Conservation (phyloP, 2,329 filamentous ascomycete genomes). For the Fusarium illudens region DNA sequence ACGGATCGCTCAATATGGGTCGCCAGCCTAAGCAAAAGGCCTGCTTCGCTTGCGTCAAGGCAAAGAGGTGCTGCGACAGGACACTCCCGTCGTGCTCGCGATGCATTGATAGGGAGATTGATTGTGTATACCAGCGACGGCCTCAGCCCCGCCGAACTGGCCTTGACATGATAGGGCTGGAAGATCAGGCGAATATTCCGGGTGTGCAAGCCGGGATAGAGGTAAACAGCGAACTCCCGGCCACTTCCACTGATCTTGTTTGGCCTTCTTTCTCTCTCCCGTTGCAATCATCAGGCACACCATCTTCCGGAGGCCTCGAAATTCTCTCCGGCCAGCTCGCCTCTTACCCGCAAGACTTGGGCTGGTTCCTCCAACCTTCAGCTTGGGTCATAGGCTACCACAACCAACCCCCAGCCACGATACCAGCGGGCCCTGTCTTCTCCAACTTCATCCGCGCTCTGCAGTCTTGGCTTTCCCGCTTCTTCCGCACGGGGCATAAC, state of each 20-base stretch:
- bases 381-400: not conserved
- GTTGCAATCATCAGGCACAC: not conserved
- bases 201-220: no score
- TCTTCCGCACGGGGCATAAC: constrained; percentile 1
- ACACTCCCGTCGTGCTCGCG: not conserved
- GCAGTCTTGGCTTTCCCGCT: not conserved
- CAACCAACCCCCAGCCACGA: not conserved
- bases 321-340: not conserved
- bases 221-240: no score
- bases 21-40: not conserved
- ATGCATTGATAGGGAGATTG: not conserved
- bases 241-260: no score
- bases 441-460: constrained; percentile 1
- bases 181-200: no score
- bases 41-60: not conserved
- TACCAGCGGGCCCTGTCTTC: not conserved
- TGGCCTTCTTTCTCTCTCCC: no score
- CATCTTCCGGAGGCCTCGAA: not conserved
- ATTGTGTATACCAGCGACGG: not conserved
- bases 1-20: no score
- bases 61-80: not conserved
- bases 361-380: not conserved
- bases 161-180: no score
- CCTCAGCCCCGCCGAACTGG: not conserved
- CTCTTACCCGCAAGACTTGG: not conserved